These are phyloP conservation scores for Gleditsia sinensis DNA, from an alignment of 306 rosid genomes.

Conservation along the genomic window DNA sequence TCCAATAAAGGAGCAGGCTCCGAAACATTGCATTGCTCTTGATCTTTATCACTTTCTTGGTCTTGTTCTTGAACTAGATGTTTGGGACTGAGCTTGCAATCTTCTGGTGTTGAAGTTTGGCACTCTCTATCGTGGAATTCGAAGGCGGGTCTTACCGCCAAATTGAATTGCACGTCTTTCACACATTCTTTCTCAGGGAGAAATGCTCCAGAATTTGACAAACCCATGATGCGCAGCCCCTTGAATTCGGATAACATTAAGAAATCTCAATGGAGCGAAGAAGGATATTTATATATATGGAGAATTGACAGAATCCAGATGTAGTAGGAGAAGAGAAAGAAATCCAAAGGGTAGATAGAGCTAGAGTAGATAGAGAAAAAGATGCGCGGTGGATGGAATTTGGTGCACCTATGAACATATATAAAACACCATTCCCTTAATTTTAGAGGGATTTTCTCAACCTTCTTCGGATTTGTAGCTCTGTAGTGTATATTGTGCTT, in stretches of 20 bases:
- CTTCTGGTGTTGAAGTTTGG: conserved; percentile 5
- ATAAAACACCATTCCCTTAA: background rate
- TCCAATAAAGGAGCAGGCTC: conserved; percentile 27
- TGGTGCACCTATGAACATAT: background rate
- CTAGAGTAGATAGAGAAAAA: background rate
- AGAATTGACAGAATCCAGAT: background rate
- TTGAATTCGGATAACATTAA: background rate
- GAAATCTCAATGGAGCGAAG: background rate
- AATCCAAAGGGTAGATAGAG: background rate
- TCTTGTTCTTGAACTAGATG: conserved; percentile 11
- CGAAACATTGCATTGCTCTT: conserved; percentile 5
- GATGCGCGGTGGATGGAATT: conserved; percentile 23
- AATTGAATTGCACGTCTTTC: too few species aligned
- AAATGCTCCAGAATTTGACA: conserved; percentile 41
- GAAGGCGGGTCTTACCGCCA: conserved; percentile 25
- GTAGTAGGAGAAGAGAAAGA: background rate
- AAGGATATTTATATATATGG: too few species aligned
- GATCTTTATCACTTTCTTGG: conserved; percentile 21
- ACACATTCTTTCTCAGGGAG: conserved; percentile 54
- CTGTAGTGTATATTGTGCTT: conserved; percentile 36
- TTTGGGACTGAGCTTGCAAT: background rate
- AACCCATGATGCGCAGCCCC: conserved; percentile 37
- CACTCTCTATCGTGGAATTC: conserved; percentile 19
- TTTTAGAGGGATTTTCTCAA: conserved; percentile 24
- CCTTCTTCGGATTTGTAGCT: conserved; percentile 23